Base-by-base conservation (phyloP, 768 basidiomycete species). In the Leucogyrophana mollusca region DNA sequence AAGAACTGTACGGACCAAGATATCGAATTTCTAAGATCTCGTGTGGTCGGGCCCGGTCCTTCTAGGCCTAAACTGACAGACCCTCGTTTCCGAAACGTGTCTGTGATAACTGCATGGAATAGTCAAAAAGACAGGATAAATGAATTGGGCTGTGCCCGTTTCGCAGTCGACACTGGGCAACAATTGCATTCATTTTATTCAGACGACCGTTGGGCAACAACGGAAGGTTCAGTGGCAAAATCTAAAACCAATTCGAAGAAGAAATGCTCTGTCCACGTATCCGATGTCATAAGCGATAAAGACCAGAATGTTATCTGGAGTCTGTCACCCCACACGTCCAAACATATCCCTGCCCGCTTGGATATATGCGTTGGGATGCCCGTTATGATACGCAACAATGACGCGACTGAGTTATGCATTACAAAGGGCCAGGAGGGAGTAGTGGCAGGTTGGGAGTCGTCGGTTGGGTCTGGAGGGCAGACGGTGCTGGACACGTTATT, bases 21-120 rank as follows among this genome's bases (percentile, higher is more conserved):
- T 48, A 47, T 76, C 8, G 27, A n/a, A 1, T 70, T 73, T 47
- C 47, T 76, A 3, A 22, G 50, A 6, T 57, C 57, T 5, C 13
- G 57, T 9, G 45, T 70, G 2, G 47, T 61, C 4, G 52, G 61
- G 9, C 24, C 13, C 20, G 13, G 38, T 17, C 40, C 40, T 24
- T 41, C 40, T 6, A 9, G 33, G 24, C 42, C 52, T 9, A 51
- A 39, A 9, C 27, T 66, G 4, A 38, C 23, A 37, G 32, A 59
- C 30, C 20, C 27, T 1, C 17, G 49, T 1, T 74, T 71, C 41
- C 23, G 61, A 17, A 50, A 69, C 57, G 56, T 68, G 2, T 62
- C 72, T 3, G 57, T 74, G 10, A 75, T 77, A 22, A 72, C 69
- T 2, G 57, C 61, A 3, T 49, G 51, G 14, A 74, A 73, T 60